These are phyloP conservation scores for Botrytis elliptica DNA, from an alignment of 2,329 filamentous ascomycete genomes.

Conservation along the genomic window DNA sequence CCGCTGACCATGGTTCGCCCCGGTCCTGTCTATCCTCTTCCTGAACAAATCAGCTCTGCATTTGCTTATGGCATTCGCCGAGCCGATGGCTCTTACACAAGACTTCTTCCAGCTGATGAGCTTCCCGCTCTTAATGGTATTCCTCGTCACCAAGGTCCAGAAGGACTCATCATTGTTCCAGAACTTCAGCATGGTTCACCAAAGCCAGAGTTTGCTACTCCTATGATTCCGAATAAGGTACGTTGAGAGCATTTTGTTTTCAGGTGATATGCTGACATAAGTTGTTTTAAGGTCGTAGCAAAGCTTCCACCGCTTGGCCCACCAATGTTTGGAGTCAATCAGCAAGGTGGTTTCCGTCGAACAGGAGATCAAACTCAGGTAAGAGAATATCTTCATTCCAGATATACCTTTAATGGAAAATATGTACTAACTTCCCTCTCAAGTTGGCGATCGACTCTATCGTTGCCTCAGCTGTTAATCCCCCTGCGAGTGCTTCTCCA, in stretches of 20 bases:
- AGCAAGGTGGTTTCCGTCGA: not conserved
- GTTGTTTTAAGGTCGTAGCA: not conserved
- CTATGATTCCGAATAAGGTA: constrained; percentile 31
- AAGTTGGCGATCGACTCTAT: constrained; percentile 20
- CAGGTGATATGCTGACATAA: not conserved
- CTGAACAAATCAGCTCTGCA: constrained; percentile 32
- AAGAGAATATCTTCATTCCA: not conserved
- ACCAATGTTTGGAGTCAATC: not conserved
- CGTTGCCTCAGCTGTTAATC: constrained; percentile 1
- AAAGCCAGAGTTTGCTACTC: constrained; percentile 20
- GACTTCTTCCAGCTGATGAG: constrained; percentile 56
- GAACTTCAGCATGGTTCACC: constrained; percentile 27
- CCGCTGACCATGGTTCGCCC: constrained; percentile 30
- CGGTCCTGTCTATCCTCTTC: constrained; percentile 28
- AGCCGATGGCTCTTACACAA: constrained; percentile 53
- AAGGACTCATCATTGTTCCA: constrained; percentile 38
- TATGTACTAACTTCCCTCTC: constrained; percentile 1
- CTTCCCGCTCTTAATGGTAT: constrained; percentile 43
- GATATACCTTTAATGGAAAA: not conserved
- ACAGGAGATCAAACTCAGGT: constrained; percentile 19
- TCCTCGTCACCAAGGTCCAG: constrained; percentile 36
- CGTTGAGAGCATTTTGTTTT: constrained; percentile 1
- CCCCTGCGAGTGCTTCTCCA: not conserved
- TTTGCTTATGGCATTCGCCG: constrained; percentile 55
- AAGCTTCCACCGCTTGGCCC: constrained; percentile 9